Conservation (phyloP, 768 basidiomycete species). For the Xanthoconium stramineum region DNA sequence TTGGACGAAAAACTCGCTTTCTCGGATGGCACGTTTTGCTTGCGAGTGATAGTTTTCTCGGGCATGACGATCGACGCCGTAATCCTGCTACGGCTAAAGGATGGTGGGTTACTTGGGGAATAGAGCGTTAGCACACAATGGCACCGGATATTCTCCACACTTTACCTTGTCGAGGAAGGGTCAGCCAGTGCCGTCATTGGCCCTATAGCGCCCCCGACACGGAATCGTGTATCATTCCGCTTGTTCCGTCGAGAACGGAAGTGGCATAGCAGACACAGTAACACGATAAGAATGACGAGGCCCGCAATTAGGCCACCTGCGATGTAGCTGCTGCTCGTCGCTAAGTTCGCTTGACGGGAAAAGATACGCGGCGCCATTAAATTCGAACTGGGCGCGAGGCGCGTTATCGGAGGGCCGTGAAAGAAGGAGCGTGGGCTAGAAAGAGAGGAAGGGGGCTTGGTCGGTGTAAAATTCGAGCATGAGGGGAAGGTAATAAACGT, state of each 20-base stretch:
- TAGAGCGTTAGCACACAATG: neutral
- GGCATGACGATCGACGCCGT: constrained; percentile 52
- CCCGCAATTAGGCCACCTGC: constrained; percentile 42
- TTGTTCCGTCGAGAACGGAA: constrained; percentile 39
- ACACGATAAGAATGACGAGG: constrained; percentile 22
- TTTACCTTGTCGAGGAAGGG: constrained; percentile 14
- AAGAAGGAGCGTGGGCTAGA: constrained; percentile 9
- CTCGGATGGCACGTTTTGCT: constrained; percentile 40
- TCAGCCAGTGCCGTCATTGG: constrained; percentile 7
- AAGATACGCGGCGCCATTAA: constrained; percentile 19
- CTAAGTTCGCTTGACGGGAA: constrained; percentile 2
- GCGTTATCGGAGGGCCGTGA: neutral
- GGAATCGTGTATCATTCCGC: constrained; percentile 42
- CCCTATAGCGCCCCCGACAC: constrained; percentile 1
- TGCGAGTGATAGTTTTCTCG: constrained; percentile 40
- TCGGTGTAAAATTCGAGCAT: constrained; percentile 1
- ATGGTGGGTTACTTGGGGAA: constrained; percentile 8
- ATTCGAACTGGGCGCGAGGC: neutral
- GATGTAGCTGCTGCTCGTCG: constrained; percentile 37
- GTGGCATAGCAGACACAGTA: constrained; percentile 31
- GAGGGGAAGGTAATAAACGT: neutral
- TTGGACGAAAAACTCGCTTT: constrained; percentile 37
- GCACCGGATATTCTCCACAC: neutral
- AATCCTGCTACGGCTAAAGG: constrained; percentile 44
- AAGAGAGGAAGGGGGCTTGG: constrained; percentile 6